These are phyloP conservation scores for Sugiyamaella castrensis DNA, from an alignment of 1,139 yeast genomes.

Conservation along the genomic window DNA sequence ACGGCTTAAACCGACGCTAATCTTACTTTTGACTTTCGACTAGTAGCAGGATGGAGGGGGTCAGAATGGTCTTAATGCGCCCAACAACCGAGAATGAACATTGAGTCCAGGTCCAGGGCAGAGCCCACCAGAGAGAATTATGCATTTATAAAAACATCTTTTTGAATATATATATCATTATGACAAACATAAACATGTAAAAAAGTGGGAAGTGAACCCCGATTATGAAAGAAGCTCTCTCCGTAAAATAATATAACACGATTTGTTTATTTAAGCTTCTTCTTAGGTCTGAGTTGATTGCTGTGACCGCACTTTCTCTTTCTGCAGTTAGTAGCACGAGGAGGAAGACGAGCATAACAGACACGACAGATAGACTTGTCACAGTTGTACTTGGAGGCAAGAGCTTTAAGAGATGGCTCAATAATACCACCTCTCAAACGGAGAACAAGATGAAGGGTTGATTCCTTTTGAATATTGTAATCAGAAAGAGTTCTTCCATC, in stretches of 20 bases:
- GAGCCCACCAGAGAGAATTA: background rate
- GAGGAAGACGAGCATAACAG: conserved; percentile 99
- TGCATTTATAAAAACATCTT: background rate
- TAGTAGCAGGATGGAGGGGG: too few relatives aligned
- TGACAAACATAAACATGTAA: conserved; percentile 11
- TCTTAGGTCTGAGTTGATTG: conserved; percentile 99
- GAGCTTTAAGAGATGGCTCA: conserved; percentile 98
- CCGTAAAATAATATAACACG: conserved; percentile 14
- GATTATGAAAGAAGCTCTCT: background rate
- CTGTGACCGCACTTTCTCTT: conserved; percentile 99
- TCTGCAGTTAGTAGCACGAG: conserved; percentile 99
- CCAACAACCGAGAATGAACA: too few relatives aligned
- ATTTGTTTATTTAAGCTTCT: conserved; percentile 90
- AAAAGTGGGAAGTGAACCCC: background rate
- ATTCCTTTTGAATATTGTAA: conserved; percentile 94
- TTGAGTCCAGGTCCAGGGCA: too few relatives aligned
- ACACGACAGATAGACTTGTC: conserved; percentile 98
- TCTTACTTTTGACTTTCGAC: too few relatives aligned
- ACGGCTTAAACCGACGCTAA: too few relatives aligned
- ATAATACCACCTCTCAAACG: conserved; percentile 96
- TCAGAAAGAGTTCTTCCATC: conserved; percentile 91
- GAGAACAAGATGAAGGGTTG: conserved; percentile 80
- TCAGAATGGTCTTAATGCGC: too few relatives aligned
- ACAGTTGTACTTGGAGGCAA: conserved; percentile 99
- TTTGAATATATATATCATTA: conserved; percentile 14